These are phyloP conservation scores for Termitomyces sp. DNA, from an alignment of 768 basidiomycete species.

Conservation along the genomic window DNA sequence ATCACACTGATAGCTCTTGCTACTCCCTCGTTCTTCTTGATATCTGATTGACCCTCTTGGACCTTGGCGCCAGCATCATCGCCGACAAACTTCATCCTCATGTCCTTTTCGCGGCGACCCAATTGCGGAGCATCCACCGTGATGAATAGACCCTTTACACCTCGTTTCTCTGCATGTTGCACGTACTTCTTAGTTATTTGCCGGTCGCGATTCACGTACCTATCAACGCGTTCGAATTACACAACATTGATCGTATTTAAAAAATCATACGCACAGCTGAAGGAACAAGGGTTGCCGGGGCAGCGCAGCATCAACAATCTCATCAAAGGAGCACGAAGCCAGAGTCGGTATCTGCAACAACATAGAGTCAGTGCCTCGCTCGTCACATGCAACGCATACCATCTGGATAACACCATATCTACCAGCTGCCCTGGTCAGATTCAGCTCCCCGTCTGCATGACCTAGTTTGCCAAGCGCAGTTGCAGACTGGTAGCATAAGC, in stretches of 20 bases:
- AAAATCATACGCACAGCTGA: not conserved
- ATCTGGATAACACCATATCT: not conserved
- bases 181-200: conserved; percentile 80
- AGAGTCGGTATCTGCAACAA: conserved; percentile 75
- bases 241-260: not conserved
- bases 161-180: conserved; percentile 82
- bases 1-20: not conserved
- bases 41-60: not conserved
- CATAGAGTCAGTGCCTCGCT: not conserved
- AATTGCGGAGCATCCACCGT: conserved; percentile 97
- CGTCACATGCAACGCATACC: not conserved
- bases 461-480: not conserved
- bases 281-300: not conserved
- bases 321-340: conserved; percentile 66
- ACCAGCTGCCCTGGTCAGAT: not conserved
- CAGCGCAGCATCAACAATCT: not conserved
- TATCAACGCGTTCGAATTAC: not conserved
- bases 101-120: conserved; percentile 30
- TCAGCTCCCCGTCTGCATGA: not conserved
- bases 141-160: conserved; percentile 90
- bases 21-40: not conserved
- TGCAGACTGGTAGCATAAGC: not conserved
- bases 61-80: not conserved
- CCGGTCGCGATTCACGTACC: conserved; percentile 35
- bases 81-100: not conserved